Conservation (phyloP, 73 alveolate species). For the Uronychia binucleata region DNA sequence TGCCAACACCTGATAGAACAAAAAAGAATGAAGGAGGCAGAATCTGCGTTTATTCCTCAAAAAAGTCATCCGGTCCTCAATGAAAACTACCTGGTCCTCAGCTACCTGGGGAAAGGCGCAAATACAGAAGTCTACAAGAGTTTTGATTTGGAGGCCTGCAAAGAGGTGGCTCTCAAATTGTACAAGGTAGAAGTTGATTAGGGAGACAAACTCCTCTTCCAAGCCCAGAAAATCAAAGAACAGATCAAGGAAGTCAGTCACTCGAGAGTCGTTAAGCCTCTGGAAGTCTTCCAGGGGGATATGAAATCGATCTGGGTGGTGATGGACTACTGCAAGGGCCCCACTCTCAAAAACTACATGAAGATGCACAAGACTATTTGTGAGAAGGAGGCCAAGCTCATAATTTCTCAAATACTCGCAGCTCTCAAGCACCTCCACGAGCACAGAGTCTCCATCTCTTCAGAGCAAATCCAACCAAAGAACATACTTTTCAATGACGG, state of each 20-base stretch:
- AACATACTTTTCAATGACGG: slow-evolving; percentile 83
- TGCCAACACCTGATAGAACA: slow-evolving; percentile 57
- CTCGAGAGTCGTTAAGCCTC: slow-evolving; percentile 86
- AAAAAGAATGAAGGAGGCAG: slow-evolving; percentile 75
- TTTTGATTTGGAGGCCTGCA: slow-evolving; percentile 61
- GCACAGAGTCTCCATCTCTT: slow-evolving; percentile 76
- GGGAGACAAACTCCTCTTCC: slow-evolving; percentile 39
- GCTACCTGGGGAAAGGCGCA: slow-evolving; percentile 69
- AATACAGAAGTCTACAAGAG: slow-evolving; percentile 75
- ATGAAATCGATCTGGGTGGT: slow-evolving; percentile 88
- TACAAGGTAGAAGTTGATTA: slow-evolving; percentile 56
- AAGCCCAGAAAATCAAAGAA: slow-evolving; percentile 5
- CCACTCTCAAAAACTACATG: slow-evolving; percentile 79
- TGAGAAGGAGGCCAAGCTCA: slow-evolving; percentile 91
- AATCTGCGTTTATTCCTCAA: slow-evolving; percentile 15
- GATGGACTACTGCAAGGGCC: slow-evolving; percentile 86
- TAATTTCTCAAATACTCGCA: slow-evolving; percentile 76
- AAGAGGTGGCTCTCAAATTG: slow-evolving; percentile 72
- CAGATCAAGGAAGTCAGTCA: slow-evolving; percentile 79
- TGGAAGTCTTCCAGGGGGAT: slow-evolving; percentile 73
- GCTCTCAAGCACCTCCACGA: slow-evolving; percentile 85
- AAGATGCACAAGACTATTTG: slow-evolving; percentile 71
- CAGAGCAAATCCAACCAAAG: slow-evolving; percentile 88
- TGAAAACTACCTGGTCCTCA: slow-evolving; percentile 46
- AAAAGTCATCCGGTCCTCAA: slow-evolving; percentile 55